Conservation (phyloP, 1,139 yeast genomes). For the Saccharomycopsis phalli region DNA sequence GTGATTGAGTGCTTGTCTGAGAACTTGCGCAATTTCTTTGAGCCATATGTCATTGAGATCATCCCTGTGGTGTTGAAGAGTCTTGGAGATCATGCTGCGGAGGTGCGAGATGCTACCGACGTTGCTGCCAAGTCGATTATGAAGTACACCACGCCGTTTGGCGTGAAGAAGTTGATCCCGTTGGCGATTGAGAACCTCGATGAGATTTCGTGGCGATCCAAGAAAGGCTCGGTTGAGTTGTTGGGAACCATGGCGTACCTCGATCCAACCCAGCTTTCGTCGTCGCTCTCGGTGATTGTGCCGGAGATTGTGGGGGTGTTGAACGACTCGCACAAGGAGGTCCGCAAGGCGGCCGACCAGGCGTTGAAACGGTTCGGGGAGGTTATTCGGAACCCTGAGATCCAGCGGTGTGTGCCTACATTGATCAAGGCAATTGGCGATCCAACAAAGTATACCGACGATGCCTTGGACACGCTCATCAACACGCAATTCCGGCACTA, state of each 20-base stretch:
- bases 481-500: constrained; percentile 93
- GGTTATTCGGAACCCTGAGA: constrained; percentile 95
- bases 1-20: constrained; percentile 80
- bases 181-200: constrained; percentile 79
- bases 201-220: constrained; percentile 92
- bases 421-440: constrained; percentile 91
- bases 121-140: constrained; percentile 81
- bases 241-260: constrained; percentile 97
- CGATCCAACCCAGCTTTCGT: constrained; percentile 88
- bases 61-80: constrained; percentile 73
- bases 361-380: constrained; percentile 90
- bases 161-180: constrained; percentile 87
- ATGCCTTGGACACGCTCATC: constrained; percentile 76
- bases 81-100: constrained; percentile 76
- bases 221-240: constrained; percentile 92
- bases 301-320: constrained; percentile 95
- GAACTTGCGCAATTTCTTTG: constrained; percentile 67
- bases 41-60: constrained; percentile 87
- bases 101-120: constrained; percentile 85
- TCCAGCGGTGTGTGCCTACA: constrained; percentile 81
- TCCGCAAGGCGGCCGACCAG: constrained; percentile 87
- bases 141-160: constrained; percentile 87
- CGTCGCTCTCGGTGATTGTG: constrained; percentile 79
- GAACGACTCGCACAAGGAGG: constrained; percentile 94
- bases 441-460: constrained; percentile 83